Evolutionary conservation across 306 rosid genomes (phyloP), one percentile per base, ranked within the genome.

Genomic region (Pachyrhizus erosus): DNA sequence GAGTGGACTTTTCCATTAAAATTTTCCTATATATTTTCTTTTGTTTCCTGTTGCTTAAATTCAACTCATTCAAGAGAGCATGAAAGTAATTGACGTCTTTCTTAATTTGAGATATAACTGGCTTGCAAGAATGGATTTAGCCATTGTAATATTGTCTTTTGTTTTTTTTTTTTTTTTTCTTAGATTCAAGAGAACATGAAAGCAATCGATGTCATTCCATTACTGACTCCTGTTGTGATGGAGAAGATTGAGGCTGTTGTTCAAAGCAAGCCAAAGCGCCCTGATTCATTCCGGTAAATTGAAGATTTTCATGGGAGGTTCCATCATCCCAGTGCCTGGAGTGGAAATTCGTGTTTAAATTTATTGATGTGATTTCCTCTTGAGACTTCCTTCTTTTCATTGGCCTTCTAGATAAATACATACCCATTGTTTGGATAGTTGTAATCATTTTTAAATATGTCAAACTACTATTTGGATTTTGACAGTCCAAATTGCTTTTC

Each of bases 171-270:
- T 79, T 70, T 7, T 6, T 54, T 71, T 9, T 11, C 76, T 51
- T 84, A 96, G 99, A 88, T 95, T 84, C 91, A 86, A 82, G 99
- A 96, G 92, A 96, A 96, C 91, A 93, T 96, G 99, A 96, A 96
- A 84, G 98, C 99, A 46, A 37, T 96, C 46, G 91, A 92, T 54
- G 96, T 90, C 43, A 92, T 96, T 75, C 96, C 97, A 17, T 66
- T 92, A 27, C 82, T 96, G 83, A 96, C 99, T 82, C 96, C 96
- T 77, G 88, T 91, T 65, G 96, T 96, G 81, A 85, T 96, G 99
- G 99, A 96, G 83, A 93, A 82, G 91, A 96, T 96, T 69, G 99
- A 96, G 79, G 91, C 89, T 43, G 87, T 90, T 67, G 92, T 96
- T 80, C 99, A 93, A 85, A 91, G 58, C 91, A 96, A 92, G 92